A percentile compares a stretch with the other conserved stretches of the same genome.
Evolutionary conservation across 169 alveolate species (phyloP).

Genomic region (Cytauxzoon felis): DNA sequence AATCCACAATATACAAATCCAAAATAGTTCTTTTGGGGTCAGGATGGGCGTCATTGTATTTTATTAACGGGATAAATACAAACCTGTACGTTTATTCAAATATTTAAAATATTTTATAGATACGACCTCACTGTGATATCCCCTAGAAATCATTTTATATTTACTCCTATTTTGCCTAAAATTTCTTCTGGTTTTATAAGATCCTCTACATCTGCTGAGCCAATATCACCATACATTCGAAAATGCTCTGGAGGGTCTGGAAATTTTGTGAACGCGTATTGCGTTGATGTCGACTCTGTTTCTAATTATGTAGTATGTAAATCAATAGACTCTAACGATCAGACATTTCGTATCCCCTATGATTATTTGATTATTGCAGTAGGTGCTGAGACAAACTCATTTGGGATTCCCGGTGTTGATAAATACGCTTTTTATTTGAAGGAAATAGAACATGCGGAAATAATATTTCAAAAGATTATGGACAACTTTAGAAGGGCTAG

Average conservation of each 20-base stretch:
- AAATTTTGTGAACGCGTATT: conserved; percentile 40
- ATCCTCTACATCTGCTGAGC: conserved; percentile 61
- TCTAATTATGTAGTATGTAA: conserved; percentile 44
- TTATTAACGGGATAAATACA: conserved; percentile 59
- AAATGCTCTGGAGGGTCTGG: conserved; percentile 10
- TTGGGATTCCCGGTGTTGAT: conserved; percentile 72
- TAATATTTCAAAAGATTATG: conserved; percentile 45
- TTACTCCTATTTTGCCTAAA: conserved; percentile 74
- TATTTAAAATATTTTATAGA: conserved; percentile 4
- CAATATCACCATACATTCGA: conserved; percentile 42
- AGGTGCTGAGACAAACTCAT: conserved; percentile 71
- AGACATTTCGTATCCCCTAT: conserved; percentile 31
- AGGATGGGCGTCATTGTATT: conserved; percentile 74
- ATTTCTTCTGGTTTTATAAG: conserved; percentile 62
- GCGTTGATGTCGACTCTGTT: conserved; percentile 50
- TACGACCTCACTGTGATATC: conserved; percentile 68
- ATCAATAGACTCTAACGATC: conserved; percentile 24
- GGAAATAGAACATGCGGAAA: conserved; percentile 69
- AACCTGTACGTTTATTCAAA: conserved; percentile 10
- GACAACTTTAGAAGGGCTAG: conserved; percentile 58
- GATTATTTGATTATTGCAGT: conserved; percentile 70
- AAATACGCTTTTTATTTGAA: conserved; percentile 67
- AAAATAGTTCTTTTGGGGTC: conserved; percentile 69
- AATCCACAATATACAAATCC: no score
- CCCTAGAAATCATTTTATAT: conserved; percentile 74